These are phyloP conservation scores for Ogataea parapolymorpha DNA, from an alignment of 805 yeast genomes.

Conservation along the genomic window DNA sequence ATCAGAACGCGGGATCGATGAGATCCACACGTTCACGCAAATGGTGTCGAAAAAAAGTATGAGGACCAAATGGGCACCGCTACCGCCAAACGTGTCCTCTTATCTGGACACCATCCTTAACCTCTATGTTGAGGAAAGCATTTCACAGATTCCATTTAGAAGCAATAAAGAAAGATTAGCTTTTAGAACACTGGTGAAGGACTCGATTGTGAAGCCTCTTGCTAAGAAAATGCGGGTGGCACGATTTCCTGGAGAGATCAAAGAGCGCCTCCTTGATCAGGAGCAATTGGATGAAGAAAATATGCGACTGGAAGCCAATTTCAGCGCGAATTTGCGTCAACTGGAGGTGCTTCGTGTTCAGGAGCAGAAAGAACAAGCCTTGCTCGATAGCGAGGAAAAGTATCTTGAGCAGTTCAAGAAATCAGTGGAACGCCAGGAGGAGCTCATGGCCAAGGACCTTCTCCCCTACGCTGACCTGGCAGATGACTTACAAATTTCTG, in stretches of 20 bases:
- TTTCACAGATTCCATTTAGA: slow-evolving; percentile 14
- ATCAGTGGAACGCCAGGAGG: slow-evolving; percentile 14
- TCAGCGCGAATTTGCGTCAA: slow-evolving; percentile 28
- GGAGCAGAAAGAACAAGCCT: slow-evolving; percentile 20
- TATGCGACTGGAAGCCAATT: slow-evolving; percentile 21
- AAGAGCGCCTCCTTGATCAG: slow-evolving; percentile 26
- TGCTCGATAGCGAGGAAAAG: slow-evolving; percentile 18
- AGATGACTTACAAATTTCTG: slow-evolving; percentile 2
- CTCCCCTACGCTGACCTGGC: slow-evolving; percentile 6
- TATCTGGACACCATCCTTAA: slow-evolving; percentile 18
- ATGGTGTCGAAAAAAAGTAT: slow-evolving; percentile 13
- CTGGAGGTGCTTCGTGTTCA: slow-evolving; percentile 24
- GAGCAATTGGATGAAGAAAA: slow-evolving; percentile 23
- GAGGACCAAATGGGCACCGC: slow-evolving; percentile 21
- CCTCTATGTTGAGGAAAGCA: slow-evolving; percentile 22
- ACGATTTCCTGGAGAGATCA: slow-evolving; percentile 26
- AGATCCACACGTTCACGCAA: slow-evolving; percentile 13
- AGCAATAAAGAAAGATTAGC: slow-evolving; percentile 16
- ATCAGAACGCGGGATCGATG: not conserved
- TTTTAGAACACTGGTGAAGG: slow-evolving; percentile 21
- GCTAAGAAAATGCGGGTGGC: slow-evolving; percentile 19
- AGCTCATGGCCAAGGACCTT: slow-evolving; percentile 15
- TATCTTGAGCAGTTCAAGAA: slow-evolving; percentile 21
- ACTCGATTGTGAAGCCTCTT: slow-evolving; percentile 22
- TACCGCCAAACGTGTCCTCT: slow-evolving; percentile 14